A percentile compares a stretch with the other conserved stretches of the same genome.
phyloP scores from a whole-genome alignment of 345 rosid genomes.

The Mercurialis annua region DNA sequence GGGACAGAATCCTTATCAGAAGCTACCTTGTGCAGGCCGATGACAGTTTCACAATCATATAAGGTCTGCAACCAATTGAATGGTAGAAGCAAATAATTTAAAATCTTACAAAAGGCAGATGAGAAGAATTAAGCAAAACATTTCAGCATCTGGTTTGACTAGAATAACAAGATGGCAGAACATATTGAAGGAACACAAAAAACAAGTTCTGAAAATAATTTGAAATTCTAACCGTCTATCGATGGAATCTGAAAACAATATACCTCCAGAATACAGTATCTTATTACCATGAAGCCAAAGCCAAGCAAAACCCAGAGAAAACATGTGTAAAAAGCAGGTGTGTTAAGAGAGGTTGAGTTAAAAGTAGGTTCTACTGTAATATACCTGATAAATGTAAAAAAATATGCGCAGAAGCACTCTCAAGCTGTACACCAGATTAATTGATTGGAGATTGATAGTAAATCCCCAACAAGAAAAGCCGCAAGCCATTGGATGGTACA shows the following conservation, averaged over 20 bases:
- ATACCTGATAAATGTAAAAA: slow-evolving; percentile 93
- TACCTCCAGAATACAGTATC: background rate
- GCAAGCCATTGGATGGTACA: slow-evolving; percentile 86
- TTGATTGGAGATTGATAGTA: slow-evolving; percentile 94
- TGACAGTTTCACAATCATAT: slow-evolving; percentile 53
- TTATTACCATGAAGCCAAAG: background rate
- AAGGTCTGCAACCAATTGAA: slow-evolving; percentile 62
- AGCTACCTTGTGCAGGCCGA: slow-evolving; percentile 43
- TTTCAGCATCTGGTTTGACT: background rate
- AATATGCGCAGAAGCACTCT: slow-evolving; percentile 89
- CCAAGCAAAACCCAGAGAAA: background rate
- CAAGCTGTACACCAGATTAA: slow-evolving; percentile 75
- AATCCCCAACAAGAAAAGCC: slow-evolving; percentile 82
- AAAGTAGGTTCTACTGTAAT: no score
- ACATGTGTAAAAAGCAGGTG: no score
- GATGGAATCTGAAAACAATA: slow-evolving; percentile 1
- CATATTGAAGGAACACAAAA: background rate
- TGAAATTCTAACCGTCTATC: background rate
- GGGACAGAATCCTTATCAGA: slow-evolving; percentile 41
- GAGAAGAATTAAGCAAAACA: background rate
- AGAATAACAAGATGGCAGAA: background rate
- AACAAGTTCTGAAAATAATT: slow-evolving; percentile 3
- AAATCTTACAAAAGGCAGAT: slow-evolving; percentile 10
- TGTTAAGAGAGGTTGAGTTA: background rate
- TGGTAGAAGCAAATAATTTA: no score